phyloP scores from a whole-genome alignment of 495 filamentous ascomycete species.

The Cercophora scortea region DNA sequence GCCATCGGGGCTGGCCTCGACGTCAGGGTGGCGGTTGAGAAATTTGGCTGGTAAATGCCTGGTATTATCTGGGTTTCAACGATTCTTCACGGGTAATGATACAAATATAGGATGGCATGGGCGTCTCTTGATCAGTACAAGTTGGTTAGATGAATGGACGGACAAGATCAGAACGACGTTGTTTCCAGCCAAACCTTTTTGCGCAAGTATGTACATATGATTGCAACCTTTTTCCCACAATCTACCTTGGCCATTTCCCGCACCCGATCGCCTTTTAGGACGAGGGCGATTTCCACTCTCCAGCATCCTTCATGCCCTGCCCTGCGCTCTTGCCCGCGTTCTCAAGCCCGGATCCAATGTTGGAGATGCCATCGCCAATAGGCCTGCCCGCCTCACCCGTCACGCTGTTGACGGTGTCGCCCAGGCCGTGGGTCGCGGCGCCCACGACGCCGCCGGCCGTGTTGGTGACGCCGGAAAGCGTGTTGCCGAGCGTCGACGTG shows the following conservation, averaged over 20 bases:
- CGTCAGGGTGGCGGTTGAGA: conserved; percentile 39
- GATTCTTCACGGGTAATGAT: too few species aligned
- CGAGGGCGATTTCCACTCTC: neutral
- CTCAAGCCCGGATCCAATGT: conserved; percentile 47
- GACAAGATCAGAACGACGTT: too few species aligned
- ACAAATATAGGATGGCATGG: too few species aligned
- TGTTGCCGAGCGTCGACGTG: conserved; percentile 44
- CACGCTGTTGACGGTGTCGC: conserved; percentile 52
- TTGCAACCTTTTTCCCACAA: too few species aligned
- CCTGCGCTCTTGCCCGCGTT: conserved; percentile 43
- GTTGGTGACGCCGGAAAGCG: conserved; percentile 39
- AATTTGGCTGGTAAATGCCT: conserved; percentile 44
- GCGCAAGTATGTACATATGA: too few species aligned
- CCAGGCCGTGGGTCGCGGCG: conserved; percentile 51
- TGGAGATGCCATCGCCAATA: conserved; percentile 53
- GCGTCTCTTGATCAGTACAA: too few species aligned
- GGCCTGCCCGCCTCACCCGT: conserved; percentile 54
- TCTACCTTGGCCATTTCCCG: too few species aligned
- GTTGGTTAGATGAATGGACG: too few species aligned
- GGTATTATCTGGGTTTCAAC: too few species aligned
- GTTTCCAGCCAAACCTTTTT: too few species aligned
- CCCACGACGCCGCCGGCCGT: conserved; percentile 61
- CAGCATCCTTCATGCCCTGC: conserved; percentile 51
- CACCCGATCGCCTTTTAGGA: too few species aligned
- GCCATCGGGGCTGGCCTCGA: conserved; percentile 30